These are phyloP conservation scores for Globisporangium camurandrum DNA, from an alignment of 352 stramenopile species.

Conservation along the genomic window DNA sequence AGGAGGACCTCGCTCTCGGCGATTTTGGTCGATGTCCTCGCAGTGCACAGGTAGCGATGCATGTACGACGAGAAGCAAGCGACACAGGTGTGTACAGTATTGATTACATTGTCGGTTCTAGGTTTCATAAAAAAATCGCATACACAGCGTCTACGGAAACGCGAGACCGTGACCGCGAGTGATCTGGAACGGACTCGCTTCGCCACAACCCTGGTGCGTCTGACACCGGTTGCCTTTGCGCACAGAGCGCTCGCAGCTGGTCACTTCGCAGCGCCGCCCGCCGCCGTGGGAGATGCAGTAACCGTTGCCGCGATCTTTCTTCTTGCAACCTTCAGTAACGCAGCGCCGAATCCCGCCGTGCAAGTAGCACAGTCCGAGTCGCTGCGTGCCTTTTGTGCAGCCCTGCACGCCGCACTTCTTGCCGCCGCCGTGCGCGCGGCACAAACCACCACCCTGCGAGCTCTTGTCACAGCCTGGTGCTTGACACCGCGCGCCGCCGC, in stretches of 20 bases:
- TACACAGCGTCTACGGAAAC: slow-evolving; percentile 8
- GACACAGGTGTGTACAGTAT: no score
- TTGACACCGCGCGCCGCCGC: slow-evolving; percentile 67
- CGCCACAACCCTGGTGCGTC: slow-evolving; percentile 34
- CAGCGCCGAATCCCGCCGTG: slow-evolving; percentile 73
- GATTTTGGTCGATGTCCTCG: no score
- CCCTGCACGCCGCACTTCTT: slow-evolving; percentile 65
- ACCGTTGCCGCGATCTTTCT: slow-evolving; percentile 76
- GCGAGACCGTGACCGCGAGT: slow-evolving; percentile 20
- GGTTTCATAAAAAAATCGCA: no score
- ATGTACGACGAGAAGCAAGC: no score
- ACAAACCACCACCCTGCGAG: slow-evolving; percentile 66
- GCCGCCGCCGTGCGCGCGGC: slow-evolving; percentile 49
- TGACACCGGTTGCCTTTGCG: slow-evolving; percentile 75
- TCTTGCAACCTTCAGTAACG: slow-evolving; percentile 64
- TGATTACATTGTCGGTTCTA: no score
- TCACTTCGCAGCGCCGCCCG: slow-evolving; percentile 53
- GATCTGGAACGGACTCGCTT: slow-evolving; percentile 35
- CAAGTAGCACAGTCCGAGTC: slow-evolving; percentile 71
- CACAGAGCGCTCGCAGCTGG: slow-evolving; percentile 52
- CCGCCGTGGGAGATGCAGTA: slow-evolving; percentile 79
- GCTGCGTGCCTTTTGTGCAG: slow-evolving; percentile 72
- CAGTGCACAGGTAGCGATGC: no score
- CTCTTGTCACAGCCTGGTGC: slow-evolving; percentile 64
- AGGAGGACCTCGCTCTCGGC: no score